phyloP scores from a whole-genome alignment of 768 basidiomycete species.

The Xerocomellus intermedius region DNA sequence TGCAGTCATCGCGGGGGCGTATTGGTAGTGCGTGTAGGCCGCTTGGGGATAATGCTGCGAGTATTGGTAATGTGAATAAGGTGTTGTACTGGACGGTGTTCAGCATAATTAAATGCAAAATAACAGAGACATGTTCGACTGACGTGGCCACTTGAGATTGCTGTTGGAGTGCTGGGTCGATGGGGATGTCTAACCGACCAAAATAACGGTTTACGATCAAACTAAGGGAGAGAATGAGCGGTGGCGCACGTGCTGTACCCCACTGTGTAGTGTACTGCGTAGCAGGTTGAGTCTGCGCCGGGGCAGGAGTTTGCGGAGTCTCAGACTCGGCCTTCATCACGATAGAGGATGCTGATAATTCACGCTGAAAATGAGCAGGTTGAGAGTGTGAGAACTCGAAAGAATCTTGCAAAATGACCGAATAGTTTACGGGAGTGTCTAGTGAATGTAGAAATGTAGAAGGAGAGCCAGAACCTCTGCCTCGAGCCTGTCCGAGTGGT shows the following conservation, averaged over 20 bases:
- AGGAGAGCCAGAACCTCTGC: background rate
- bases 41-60: constrained; percentile 39
- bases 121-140: constrained; percentile 15
- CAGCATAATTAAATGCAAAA: background rate
- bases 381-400: background rate
- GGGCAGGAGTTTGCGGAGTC: constrained; percentile 32
- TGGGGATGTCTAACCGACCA: constrained; percentile 50
- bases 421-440: background rate
- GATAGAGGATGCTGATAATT: background rate
- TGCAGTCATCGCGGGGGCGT: constrained; percentile 30
- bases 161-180: constrained; percentile 67
- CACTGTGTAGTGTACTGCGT: constrained; percentile 39
- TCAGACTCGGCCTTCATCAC: constrained; percentile 47
- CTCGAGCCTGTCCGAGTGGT: background rate
- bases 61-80: constrained; percentile 50
- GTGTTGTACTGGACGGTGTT: constrained; percentile 36
- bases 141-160: constrained; percentile 50
- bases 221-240: background rate
- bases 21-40: constrained; percentile 45
- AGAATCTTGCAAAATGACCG: background rate
- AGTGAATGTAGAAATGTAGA: background rate
- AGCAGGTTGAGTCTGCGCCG: constrained; percentile 29
- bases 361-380: background rate
- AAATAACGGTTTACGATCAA: background rate
- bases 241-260: constrained; percentile 37